Percentiles rank a stretch among this genome's conserved stretches.
phyloP scores from a whole-genome alignment of 352 stramenopile genomes.

The Aphanomyces invadans region DNA sequence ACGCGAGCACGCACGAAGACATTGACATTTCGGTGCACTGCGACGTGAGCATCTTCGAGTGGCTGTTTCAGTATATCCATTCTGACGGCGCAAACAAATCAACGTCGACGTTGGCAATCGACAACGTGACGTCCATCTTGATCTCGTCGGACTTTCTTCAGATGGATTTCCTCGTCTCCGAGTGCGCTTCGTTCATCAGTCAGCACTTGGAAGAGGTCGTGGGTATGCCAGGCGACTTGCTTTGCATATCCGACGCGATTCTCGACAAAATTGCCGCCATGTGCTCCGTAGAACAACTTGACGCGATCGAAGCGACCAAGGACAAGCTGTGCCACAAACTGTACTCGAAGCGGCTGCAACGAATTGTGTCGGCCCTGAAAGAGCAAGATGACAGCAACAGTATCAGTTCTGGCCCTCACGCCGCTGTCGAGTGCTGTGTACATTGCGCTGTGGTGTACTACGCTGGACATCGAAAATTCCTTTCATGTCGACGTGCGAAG shows the following conservation, averaged over 20 bases:
- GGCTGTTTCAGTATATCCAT: conserved; percentile 86
- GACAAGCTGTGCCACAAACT: conserved; percentile 84
- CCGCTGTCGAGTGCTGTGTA: conserved; percentile 33
- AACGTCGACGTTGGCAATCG: conserved; percentile 36
- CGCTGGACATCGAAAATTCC: neutral
- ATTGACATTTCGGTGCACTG: conserved; percentile 91
- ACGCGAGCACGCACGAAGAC: conserved; percentile 74
- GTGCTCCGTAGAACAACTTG: conserved; percentile 48
- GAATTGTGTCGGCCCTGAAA: conserved; percentile 37
- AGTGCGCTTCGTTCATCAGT: conserved; percentile 77
- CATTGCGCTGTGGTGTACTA: conserved; percentile 47
- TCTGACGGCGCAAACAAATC: conserved; percentile 31
- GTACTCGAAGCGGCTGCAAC: conserved; percentile 73
- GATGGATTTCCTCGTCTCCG: conserved; percentile 81
- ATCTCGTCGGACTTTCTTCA: conserved; percentile 89
- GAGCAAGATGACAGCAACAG: conserved; percentile 9
- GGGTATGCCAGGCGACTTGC: conserved; percentile 77
- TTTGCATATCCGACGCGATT: conserved; percentile 69
- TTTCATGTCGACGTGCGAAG: conserved; percentile 34
- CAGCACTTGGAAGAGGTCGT: conserved; percentile 71
- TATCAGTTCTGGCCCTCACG: neutral
- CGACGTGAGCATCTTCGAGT: conserved; percentile 89
- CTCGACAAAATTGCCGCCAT: conserved; percentile 59
- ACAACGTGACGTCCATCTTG: conserved; percentile 81
- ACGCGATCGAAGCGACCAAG: conserved; percentile 69